A percentile compares a stretch with the other conserved stretches of the same genome.
Conservation (phyloP, 495 filamentous ascomycete species). For the Aspergillus nanangensis region DNA sequence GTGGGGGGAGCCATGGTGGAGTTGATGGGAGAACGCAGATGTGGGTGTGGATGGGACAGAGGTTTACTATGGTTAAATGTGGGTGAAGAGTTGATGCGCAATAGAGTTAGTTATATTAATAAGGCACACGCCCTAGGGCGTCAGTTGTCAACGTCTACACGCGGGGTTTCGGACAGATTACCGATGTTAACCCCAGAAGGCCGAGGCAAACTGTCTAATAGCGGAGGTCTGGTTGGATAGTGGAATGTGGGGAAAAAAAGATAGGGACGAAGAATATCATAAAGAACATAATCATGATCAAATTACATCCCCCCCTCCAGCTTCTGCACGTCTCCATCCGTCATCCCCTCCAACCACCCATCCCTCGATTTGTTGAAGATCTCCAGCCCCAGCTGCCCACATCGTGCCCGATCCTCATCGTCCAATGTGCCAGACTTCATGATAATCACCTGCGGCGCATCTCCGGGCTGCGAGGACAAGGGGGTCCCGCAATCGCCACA, state of each 20-base stretch:
- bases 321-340: background rate
- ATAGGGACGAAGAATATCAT: background rate
- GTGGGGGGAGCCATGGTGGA: constrained; percentile 27
- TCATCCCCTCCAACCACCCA: constrained; percentile 15
- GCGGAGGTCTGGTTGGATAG: too few relatives aligned
- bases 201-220: too few relatives aligned
- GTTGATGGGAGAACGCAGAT: background rate
- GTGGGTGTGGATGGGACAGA: too few relatives aligned
- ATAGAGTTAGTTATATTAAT: too few relatives aligned
- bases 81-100: too few relatives aligned
- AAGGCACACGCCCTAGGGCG: too few relatives aligned
- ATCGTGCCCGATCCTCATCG: constrained; percentile 9
- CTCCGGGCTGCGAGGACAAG: constrained; percentile 12
- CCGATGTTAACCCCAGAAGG: too few relatives aligned
- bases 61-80: too few relatives aligned
- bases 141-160: too few relatives aligned
- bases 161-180: too few relatives aligned
- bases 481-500: constrained; percentile 24
- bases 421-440: constrained; percentile 25
- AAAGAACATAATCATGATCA: too few relatives aligned
- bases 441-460: constrained; percentile 1
- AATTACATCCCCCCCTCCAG: background rate
- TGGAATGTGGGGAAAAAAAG: background rate
- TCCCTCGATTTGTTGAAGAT: constrained; percentile 22
- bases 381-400: constrained; percentile 12